A percentile compares a stretch with the other conserved stretches of the same genome.
Conservation (phyloP, 2,329 filamentous ascomycete genomes). For the Allantophomopsis cytisporea region DNA sequence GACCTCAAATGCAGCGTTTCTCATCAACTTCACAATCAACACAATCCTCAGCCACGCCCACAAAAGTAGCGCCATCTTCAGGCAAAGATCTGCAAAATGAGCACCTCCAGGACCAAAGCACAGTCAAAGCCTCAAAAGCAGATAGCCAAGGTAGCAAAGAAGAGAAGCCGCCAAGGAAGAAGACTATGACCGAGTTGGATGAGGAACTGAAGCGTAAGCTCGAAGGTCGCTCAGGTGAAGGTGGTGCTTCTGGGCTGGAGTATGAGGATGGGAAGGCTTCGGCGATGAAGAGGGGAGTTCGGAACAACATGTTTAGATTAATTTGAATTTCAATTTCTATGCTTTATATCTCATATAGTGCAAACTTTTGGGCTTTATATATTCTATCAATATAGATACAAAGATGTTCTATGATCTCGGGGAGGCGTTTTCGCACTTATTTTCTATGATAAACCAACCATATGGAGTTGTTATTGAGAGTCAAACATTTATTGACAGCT, state of each 20-base stretch:
- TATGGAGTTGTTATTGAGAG: too few species aligned
- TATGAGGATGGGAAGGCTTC: slow-evolving; percentile 62
- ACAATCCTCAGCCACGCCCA: too few species aligned
- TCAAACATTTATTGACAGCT: too few species aligned
- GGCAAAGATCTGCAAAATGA: background rate
- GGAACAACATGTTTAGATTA: slow-evolving; percentile 65
- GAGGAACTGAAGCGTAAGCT: slow-evolving; percentile 52
- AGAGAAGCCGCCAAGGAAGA: slow-evolving; percentile 17
- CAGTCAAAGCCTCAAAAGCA: background rate
- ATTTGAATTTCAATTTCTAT: slow-evolving; percentile 27
- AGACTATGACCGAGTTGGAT: slow-evolving; percentile 50
- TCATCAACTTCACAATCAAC: too few species aligned
- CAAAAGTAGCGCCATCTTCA: background rate
- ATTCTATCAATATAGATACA: too few species aligned
- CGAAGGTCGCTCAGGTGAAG: slow-evolving; percentile 53
- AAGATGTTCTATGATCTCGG: too few species aligned
- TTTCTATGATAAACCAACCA: too few species aligned
- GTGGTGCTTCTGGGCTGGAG: slow-evolving; percentile 58
- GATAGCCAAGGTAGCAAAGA: too few species aligned
- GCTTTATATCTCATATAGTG: too few species aligned
- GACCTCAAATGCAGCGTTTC: too few species aligned
- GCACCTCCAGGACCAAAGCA: background rate
- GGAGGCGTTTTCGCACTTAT: too few species aligned
- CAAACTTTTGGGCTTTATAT: too few species aligned
- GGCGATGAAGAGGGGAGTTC: slow-evolving; percentile 60